Percentiles rank a stretch among this genome's conserved stretches.
These are phyloP conservation scores for Candida anglica DNA, from an alignment of 805 yeast species.

Conservation along the genomic window DNA sequence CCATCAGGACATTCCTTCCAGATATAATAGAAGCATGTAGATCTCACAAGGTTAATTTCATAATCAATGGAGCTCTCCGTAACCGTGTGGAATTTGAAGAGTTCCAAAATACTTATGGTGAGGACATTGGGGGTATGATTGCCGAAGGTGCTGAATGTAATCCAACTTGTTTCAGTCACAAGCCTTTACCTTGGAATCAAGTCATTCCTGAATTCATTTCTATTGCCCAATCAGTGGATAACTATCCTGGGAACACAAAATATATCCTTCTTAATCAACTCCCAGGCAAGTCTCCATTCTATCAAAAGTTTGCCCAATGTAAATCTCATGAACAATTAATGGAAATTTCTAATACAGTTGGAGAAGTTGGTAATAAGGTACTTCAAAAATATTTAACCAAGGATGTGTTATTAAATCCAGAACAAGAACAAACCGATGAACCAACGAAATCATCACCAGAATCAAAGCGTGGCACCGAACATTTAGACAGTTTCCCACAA, in stretches of 20 bases:
- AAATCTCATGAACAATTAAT: conserved; percentile 52
- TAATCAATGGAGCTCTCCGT: conserved; percentile 76
- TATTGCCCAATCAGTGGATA: conserved; percentile 53
- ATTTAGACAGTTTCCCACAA: too few relatives aligned
- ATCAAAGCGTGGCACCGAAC: too few relatives aligned
- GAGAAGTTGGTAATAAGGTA: conserved; percentile 36
- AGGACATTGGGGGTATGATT: conserved; percentile 82
- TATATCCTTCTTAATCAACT: conserved; percentile 74
- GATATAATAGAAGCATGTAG: conserved; percentile 61
- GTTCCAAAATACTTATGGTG: conserved; percentile 49
- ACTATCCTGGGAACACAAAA: conserved; percentile 71
- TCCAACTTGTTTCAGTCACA: conserved; percentile 64
- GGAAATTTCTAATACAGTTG: conserved; percentile 26
- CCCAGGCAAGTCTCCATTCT: conserved; percentile 67
- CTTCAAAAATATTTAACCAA: conserved; percentile 16
- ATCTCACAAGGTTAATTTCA: conserved; percentile 61
- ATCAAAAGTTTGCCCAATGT: conserved; percentile 51
- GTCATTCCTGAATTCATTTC: conserved; percentile 53
- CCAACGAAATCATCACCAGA: too few relatives aligned
- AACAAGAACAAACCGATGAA: background rate
- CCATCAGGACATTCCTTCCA: conserved; percentile 66
- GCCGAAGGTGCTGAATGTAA: conserved; percentile 88
- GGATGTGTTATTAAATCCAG: background rate
- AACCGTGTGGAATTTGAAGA: conserved; percentile 49
- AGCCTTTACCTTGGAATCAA: conserved; percentile 50